phyloP scores from a whole-genome alignment of 2,329 filamentous ascomycete genomes.

The Botrytis squamosa region DNA sequence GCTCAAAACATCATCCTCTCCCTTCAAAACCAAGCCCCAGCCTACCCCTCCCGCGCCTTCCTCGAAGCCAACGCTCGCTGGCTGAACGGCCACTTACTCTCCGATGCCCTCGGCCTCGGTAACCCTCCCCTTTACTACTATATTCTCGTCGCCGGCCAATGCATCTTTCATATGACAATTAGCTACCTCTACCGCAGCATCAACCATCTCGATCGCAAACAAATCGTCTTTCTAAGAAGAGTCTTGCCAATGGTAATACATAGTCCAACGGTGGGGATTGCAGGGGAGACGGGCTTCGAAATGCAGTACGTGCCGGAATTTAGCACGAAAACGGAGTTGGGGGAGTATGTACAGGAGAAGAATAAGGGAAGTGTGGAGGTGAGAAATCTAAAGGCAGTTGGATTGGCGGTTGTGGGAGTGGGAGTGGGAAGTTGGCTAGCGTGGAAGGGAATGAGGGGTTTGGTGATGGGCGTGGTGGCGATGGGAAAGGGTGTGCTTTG shows the following conservation, averaged over 20 bases:
- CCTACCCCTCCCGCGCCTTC: constrained; percentile 64
- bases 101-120: constrained; percentile 50
- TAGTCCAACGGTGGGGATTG: constrained; percentile 49
- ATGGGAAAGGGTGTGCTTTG: neutral
- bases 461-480: neutral
- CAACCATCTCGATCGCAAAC: constrained; percentile 44
- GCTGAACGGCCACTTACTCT: constrained; percentile 66
- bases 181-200: constrained; percentile 51
- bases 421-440: constrained; percentile 22
- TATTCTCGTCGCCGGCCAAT: constrained; percentile 34
- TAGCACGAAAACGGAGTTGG: constrained; percentile 41
- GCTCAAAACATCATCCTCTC: constrained; percentile 74
- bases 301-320: constrained; percentile 68
- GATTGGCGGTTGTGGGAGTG: constrained; percentile 41
- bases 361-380: constrained; percentile 44
- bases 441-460: neutral
- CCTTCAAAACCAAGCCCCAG: constrained; percentile 64
- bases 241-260: neutral
- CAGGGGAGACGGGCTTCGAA: constrained; percentile 62
- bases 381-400: constrained; percentile 48
- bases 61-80: constrained; percentile 66
- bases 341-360: constrained; percentile 34
- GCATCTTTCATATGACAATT: constrained; percentile 34
- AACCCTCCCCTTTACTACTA: constrained; percentile 33
- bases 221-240: constrained; percentile 44